Base-by-base conservation (phyloP, 495 filamentous ascomycete species). In the Penicillium simplicissimum region DNA sequence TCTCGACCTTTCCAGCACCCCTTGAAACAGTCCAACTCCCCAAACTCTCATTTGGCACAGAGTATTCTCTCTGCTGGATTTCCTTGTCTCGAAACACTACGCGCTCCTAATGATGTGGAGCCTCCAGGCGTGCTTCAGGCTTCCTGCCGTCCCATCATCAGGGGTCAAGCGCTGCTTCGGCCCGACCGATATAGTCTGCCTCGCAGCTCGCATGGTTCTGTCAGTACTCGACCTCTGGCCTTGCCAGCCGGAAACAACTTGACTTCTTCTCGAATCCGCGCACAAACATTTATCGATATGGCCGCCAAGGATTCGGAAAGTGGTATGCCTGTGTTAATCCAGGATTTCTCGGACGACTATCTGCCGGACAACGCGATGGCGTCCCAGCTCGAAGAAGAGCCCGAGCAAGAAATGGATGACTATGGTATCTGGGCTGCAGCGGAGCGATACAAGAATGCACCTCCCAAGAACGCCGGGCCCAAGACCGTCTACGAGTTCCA, bases 51-150 rank as follows among this genome's bases (percentile, higher is more conserved):
- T 57, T 82, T 97, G 37, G 89, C 90, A 15, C 83, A 82, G 60
- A 88, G 88, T 52, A 93, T 97, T 55, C 73, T 79, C 3, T 81
- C 82, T 15, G 79, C 76, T 11, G 89, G 88, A 5, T 94, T 97
- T 66, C 93, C 93, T 0, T 70, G 79, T 2, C 79, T 97, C 4
- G 81, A 82, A 48, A 77, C 76, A 3, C 71, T 97, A 14, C 86
- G 92, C 45, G 85, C 89, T 8, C 90, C 90, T 7, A 86, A 85
- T 51, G 90, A 94, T 66, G 84, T 89, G 36, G 84, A 93, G 21
- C 79, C 79, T 28, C 76, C 78, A 7, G 90, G 89, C 19, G 74
- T 84, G 28, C 84, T 94, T 36, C 90, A 94, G 64, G 77, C 78
- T 0, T 82, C 91, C 14, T 94, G 90, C 67, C 82, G 77, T 48